Conservation (phyloP, 805 yeast species). For the Naumovozyma baii region DNA sequence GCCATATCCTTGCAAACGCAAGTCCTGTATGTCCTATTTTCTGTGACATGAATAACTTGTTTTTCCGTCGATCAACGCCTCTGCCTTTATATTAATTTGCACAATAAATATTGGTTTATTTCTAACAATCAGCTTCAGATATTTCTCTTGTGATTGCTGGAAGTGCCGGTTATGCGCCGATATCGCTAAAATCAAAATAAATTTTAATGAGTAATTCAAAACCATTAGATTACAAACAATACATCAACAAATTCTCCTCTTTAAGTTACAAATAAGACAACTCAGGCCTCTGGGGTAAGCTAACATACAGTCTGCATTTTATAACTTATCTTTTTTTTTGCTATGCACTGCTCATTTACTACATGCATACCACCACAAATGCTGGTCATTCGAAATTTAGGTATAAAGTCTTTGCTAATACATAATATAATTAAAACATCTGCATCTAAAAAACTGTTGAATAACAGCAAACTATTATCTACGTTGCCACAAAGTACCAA, state of each 20-base stretch:
- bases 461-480: no score
- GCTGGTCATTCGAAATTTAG: background rate
- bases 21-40: slow-evolving; percentile 45
- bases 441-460: no score
- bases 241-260: no score
- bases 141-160: no score
- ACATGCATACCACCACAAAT: background rate
- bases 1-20: slow-evolving; percentile 86
- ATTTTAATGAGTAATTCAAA: no score
- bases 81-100: no score
- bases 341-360: background rate
- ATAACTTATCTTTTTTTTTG: background rate
- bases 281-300: background rate
- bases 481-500: no score
- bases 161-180: background rate
- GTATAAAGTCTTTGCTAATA: background rate
- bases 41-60: slow-evolving; percentile 23
- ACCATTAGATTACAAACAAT: background rate
- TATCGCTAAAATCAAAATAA: background rate
- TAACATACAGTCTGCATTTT: no score
- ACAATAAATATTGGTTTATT: no score
- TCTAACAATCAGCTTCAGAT: no score
- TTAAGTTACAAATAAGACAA: background rate
- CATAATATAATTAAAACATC: no score
- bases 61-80: no score